Evolutionary conservation across 164 flowering plant genomes (phyloP).

Genomic region (Piper longum): DNA sequence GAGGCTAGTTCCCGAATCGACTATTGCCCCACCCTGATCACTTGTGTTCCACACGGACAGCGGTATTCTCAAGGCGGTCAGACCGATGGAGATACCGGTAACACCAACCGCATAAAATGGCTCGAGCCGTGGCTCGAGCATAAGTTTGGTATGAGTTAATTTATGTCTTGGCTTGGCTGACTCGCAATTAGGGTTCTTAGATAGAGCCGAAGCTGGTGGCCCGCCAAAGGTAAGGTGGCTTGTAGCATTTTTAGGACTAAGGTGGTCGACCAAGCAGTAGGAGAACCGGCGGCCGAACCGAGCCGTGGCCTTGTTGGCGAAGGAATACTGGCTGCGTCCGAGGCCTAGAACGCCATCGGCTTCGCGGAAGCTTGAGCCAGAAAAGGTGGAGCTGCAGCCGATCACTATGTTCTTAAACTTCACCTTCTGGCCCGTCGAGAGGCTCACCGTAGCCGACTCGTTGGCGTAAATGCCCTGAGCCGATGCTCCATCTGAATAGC

Average conservation of each 20-base stretch:
- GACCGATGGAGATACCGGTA: conserved; percentile 40
- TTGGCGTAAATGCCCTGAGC: conserved; percentile 46
- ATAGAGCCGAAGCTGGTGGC: background rate
- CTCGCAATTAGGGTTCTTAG: too few species aligned
- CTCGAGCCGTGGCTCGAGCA: conserved; percentile 11
- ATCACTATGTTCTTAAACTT: conserved; percentile 24
- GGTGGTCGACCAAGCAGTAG: conserved; percentile 64
- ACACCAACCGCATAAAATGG: conserved; percentile 37
- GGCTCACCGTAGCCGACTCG: conserved; percentile 37
- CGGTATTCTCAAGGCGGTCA: conserved; percentile 28
- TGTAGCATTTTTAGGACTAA: conserved; percentile 34
- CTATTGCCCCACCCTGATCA: conserved; percentile 36
- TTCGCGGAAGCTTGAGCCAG: conserved; percentile 19
- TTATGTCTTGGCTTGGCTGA: too few species aligned
- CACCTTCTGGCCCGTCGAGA: conserved; percentile 20
- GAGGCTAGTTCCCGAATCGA: conserved; percentile 62
- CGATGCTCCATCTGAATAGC: conserved; percentile 41
- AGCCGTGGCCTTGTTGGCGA: conserved; percentile 20
- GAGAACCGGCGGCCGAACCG: conserved; percentile 45
- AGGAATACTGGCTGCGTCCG: conserved; percentile 32
- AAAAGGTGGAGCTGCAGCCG: conserved; percentile 36
- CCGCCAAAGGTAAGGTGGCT: conserved; percentile 33
- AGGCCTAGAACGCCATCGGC: conserved; percentile 65
- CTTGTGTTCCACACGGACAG: conserved; percentile 25
- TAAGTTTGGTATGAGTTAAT: conserved; percentile 29